Evolutionary conservation across 768 basidiomycete genomes (phyloP).

Genomic region (Artomyces pyxidatus): DNA sequence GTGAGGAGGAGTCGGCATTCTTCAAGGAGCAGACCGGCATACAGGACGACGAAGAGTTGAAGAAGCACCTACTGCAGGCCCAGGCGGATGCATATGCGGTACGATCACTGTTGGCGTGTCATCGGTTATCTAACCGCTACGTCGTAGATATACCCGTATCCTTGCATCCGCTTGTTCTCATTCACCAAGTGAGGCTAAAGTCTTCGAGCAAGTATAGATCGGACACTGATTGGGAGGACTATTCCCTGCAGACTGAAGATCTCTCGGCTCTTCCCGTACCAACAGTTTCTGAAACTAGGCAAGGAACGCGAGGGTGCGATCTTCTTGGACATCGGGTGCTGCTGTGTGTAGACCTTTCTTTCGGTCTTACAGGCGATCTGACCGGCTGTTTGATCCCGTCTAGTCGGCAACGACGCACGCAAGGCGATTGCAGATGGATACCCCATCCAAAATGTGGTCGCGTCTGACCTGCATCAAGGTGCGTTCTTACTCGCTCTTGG

Average conservation of each 20-base stretch:
- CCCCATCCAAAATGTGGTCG: conserved; percentile 30
- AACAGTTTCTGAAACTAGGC: conserved; percentile 27
- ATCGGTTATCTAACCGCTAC: too few relatives aligned
- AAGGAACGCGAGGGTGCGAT: conserved; percentile 28
- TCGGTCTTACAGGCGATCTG: neutral
- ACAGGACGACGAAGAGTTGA: conserved; percentile 22
- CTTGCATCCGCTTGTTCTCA: conserved; percentile 22
- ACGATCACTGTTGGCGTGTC: too few relatives aligned
- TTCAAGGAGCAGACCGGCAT: conserved; percentile 22
- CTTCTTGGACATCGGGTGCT: conserved; percentile 39
- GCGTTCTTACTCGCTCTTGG: neutral
- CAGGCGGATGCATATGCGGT: conserved; percentile 25
- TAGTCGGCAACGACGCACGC: conserved; percentile 36
- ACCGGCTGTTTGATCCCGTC: conserved; percentile 7
- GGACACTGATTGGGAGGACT: too few relatives aligned
- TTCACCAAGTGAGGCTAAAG: conserved; percentile 16
- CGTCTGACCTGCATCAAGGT: conserved; percentile 33
- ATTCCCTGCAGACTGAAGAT: conserved; percentile 18
- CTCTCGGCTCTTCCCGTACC: conserved; percentile 19
- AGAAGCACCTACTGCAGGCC: conserved; percentile 21
- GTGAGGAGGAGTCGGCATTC: conserved; percentile 14
- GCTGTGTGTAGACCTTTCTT: conserved; percentile 25
- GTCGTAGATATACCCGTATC: conserved; percentile 25
- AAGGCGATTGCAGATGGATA: conserved; percentile 36
- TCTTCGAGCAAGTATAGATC: neutral